Evolutionary conservation across 345 rosid genomes (phyloP).

Genomic region (Eucalyptus erythrocorys): DNA sequence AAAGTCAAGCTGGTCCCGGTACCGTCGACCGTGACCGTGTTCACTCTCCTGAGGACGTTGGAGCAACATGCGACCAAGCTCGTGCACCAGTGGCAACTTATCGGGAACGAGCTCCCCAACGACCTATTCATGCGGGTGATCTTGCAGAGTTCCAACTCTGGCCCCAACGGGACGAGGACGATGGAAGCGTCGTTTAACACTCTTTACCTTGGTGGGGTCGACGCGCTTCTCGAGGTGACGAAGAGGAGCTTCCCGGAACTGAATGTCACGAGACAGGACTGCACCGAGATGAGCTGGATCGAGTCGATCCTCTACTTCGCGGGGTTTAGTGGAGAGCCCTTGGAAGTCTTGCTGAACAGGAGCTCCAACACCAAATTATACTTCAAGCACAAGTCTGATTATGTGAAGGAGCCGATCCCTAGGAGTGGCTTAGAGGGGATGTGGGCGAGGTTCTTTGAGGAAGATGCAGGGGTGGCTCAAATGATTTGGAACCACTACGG

Average conservation of each 20-base stretch:
- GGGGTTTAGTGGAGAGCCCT: background rate
- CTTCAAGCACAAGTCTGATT: constrained; percentile 17
- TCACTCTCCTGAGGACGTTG: background rate
- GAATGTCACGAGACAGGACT: constrained; percentile 12
- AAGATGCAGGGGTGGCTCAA: background rate
- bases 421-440: constrained; percentile 2
- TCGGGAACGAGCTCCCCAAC: background rate
- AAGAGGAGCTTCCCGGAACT: constrained; percentile 17
- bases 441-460: constrained; percentile 1
- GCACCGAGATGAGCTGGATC: constrained; percentile 39
- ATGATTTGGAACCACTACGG: constrained; percentile 11
- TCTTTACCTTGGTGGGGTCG: constrained; percentile 22
- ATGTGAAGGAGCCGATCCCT: constrained; percentile 15
- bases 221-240: background rate
- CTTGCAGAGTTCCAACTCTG: background rate
- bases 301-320: constrained; percentile 15
- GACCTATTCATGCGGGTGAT: background rate
- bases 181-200: constrained; percentile 8
- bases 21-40: background rate
- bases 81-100: background rate
- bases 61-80: background rate
- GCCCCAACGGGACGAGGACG: background rate
- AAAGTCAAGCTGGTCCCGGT: background rate
- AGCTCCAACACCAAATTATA: background rate
- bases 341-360: background rate